A percentile compares a stretch with the other conserved stretches of the same genome.
Conservation (phyloP, 371 early-diverging fungal genomes). For the Entomophthora muscae region DNA sequence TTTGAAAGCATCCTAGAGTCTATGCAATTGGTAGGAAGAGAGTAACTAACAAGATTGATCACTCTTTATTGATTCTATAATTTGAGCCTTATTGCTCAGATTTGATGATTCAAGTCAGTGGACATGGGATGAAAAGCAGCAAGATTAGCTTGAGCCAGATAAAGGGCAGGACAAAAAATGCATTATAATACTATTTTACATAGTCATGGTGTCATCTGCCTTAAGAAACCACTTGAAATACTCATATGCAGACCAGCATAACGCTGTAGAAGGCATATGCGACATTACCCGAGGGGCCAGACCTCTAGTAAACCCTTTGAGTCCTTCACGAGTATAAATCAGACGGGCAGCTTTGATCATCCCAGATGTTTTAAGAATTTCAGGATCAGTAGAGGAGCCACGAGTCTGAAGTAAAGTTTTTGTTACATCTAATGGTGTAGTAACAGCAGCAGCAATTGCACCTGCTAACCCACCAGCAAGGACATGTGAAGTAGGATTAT, state of each 20-base stretch:
- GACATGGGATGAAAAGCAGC: too few relatives aligned
- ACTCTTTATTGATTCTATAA: too few relatives aligned
- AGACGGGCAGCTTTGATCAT: constrained; percentile 46
- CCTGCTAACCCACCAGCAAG: constrained; percentile 82
- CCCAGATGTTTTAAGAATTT: constrained; percentile 47
- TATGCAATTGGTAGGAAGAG: too few relatives aligned
- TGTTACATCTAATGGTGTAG: constrained; percentile 83
- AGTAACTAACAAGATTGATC: too few relatives aligned
- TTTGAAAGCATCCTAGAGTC: too few relatives aligned
- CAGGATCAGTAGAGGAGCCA: constrained; percentile 45
- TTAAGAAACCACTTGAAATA: constrained; percentile 60
- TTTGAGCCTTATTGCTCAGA: too few relatives aligned
- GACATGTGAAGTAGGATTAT: constrained; percentile 73
- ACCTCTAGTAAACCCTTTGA: constrained; percentile 66
- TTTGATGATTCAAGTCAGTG: too few relatives aligned
- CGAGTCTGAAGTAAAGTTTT: constrained; percentile 88
- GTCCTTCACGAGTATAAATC: constrained; percentile 59
- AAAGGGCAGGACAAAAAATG: too few relatives aligned
- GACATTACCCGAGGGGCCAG: constrained; percentile 57
- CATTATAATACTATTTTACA: too few relatives aligned
- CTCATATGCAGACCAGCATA: constrained; percentile 86
- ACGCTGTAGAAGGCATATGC: constrained; percentile 84
- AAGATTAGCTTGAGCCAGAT: too few relatives aligned
- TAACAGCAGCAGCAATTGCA: constrained; percentile 71
- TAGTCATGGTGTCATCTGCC: neutral